phyloP scores from a whole-genome alignment of 352 stramenopile genomes.

The Ophiocytium majus region DNA sequence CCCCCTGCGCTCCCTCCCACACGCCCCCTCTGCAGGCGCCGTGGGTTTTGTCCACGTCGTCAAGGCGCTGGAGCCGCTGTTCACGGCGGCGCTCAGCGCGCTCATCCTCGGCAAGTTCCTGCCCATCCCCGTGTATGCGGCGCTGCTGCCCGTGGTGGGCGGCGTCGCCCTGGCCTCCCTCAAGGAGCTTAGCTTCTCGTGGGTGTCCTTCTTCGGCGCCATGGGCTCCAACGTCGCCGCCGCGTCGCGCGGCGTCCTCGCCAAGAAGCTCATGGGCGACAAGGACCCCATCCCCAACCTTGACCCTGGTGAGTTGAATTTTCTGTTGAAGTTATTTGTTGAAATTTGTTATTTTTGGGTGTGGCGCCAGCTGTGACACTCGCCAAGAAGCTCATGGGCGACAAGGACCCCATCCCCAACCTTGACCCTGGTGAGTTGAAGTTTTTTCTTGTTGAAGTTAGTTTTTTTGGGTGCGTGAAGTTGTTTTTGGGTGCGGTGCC shows the following conservation, averaged over 20 bases:
- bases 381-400: constrained; percentile 65
- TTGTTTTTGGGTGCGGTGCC: too few relatives aligned
- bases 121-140: constrained; percentile 68
- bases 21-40: neutral
- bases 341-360: too few relatives aligned
- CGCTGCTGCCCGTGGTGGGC: constrained; percentile 75
- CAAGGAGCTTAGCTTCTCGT: constrained; percentile 58
- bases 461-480: too few relatives aligned
- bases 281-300: constrained; percentile 65
- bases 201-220: constrained; percentile 59
- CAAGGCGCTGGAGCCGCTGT: constrained; percentile 70
- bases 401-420: constrained; percentile 62
- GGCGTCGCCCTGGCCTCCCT: constrained; percentile 75
- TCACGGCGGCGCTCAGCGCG: constrained; percentile 65
- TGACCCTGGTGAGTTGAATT: constrained; percentile 56
- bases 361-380: too few relatives aligned
- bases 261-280: constrained; percentile 75
- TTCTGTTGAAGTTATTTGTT: neutral
- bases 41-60: constrained; percentile 56
- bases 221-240: constrained; percentile 73
- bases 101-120: constrained; percentile 70
- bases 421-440: constrained; percentile 63
- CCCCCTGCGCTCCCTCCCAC: neutral
- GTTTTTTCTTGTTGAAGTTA: too few relatives aligned
- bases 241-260: constrained; percentile 70